Evolutionary conservation across 2,329 filamentous ascomycete species (phyloP).

Genomic region (Rhynchosporium secalis): DNA sequence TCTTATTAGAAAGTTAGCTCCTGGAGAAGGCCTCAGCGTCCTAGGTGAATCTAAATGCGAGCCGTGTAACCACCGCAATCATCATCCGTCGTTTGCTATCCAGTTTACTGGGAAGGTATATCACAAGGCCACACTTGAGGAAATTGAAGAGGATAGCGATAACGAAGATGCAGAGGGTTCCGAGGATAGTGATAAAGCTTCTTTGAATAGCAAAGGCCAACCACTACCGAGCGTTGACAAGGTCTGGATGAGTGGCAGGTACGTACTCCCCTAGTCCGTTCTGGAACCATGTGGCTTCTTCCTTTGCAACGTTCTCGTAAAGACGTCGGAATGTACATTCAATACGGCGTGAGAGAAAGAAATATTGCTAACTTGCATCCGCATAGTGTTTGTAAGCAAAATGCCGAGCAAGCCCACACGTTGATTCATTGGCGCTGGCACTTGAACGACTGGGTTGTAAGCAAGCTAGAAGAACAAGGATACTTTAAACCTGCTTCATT

Average conservation of each 20-base stretch:
- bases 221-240: constrained; percentile 46
- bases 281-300: too few relatives aligned
- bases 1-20: constrained; percentile 17
- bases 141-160: constrained; percentile 52
- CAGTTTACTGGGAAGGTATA: constrained; percentile 67
- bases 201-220: constrained; percentile 49
- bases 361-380: constrained; percentile 24
- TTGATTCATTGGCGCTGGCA: constrained; percentile 75
- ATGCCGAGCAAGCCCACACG: constrained; percentile 69
- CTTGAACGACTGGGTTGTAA: constrained; percentile 70
- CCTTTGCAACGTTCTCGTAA: neutral
- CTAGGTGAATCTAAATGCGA: constrained; percentile 44
- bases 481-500: constrained; percentile 59
- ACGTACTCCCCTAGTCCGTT: constrained; percentile 24
- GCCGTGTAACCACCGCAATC: constrained; percentile 65
- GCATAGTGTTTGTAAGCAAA: constrained; percentile 54
- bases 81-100: constrained; percentile 66
- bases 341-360: neutral
- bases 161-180: constrained; percentile 43
- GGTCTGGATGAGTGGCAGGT: constrained; percentile 54
- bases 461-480: constrained; percentile 58
- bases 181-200: constrained; percentile 31
- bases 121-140: constrained; percentile 62
- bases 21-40: constrained; percentile 46
- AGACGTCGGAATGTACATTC: neutral